Evolutionary conservation across 306 rosid species (phyloP), one percentile per base, ranked within the genome.

Genomic region (Begonia fuchsioides): DNA sequence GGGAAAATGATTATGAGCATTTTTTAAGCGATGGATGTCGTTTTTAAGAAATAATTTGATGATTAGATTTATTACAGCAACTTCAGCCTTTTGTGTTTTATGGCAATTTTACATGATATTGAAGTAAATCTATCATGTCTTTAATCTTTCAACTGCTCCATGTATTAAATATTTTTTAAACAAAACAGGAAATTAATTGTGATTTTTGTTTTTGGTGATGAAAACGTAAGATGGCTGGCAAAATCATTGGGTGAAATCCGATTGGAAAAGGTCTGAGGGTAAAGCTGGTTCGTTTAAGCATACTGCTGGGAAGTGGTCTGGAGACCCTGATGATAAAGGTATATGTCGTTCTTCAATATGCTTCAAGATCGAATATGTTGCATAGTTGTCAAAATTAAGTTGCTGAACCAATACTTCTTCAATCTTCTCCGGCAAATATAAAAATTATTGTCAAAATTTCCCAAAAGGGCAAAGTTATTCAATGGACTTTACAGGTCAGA

Each of bases 291-390:
- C 85, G 12, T 92, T 92, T 76, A 85, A 75, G 59, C 87, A 85
- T 70, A 43, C 93, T 0, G 73, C 94, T 47, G 98, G 98, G 56
- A 73, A 69, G 60, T 92, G 94, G 96, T 15, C 83, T 8, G 98
- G 93, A 44, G 98, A 92, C 69, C 96, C 81, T 0, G 98, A 85
- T 55, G 98, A 92, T 18, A 82, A 68, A 77, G 98, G 98, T 90
- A 64, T 41, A 41, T 41, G 10, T 41, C n/a, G 45, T 0, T 41
- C 45, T 41, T 41, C n/a, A 41, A 41, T 41, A 5, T 26, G 35
- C 8, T 26, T 26, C 7, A 2, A 26, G 7, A 26, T 5, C 7
- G 7, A 26, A 26, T 26, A 26, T 26, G 35, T 26, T 26, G 35
- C 35, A 26, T 26, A n/a, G n/a, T n/a, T n/a, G n/a, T n/a, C n/a